Evolutionary conservation across 2,329 filamentous ascomycete genomes (phyloP).

Genomic region (Sclerotinia trifoliorum): DNA sequence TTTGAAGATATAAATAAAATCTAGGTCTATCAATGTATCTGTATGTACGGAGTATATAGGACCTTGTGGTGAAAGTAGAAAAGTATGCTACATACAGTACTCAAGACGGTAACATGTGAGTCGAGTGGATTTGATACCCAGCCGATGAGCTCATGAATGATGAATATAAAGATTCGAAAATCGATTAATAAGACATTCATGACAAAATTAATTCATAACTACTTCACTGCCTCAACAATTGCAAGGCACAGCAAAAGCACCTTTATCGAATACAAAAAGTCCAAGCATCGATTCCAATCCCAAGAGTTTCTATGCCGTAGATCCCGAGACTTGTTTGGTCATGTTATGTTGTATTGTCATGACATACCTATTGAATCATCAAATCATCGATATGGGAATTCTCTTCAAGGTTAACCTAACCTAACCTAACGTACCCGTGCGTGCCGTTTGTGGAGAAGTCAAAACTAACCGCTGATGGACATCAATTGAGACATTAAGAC

Average conservation of each 20-base stretch:
- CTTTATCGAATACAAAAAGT: background rate
- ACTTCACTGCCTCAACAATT: constrained; percentile 3
- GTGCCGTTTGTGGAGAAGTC: constrained; percentile 19
- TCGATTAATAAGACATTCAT: background rate
- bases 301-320: background rate
- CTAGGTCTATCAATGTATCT: background rate
- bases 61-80: background rate
- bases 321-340: background rate
- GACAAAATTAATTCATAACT: background rate
- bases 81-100: background rate
- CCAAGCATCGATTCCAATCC: background rate
- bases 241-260: background rate
- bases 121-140: constrained; percentile 5
- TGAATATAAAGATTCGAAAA: background rate
- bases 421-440: background rate
- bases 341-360: background rate
- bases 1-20: constrained; percentile 10
- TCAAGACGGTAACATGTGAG: constrained; percentile 3
- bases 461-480: too few species aligned
- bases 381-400: too few species aligned
- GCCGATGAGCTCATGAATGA: background rate
- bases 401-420: too few species aligned
- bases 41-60: too few species aligned
- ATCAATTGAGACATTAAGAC: constrained; percentile 11
- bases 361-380: background rate